Evolutionary conservation across 495 filamentous ascomycete genomes (phyloP).

Genomic region (Ramalina peruviana): DNA sequence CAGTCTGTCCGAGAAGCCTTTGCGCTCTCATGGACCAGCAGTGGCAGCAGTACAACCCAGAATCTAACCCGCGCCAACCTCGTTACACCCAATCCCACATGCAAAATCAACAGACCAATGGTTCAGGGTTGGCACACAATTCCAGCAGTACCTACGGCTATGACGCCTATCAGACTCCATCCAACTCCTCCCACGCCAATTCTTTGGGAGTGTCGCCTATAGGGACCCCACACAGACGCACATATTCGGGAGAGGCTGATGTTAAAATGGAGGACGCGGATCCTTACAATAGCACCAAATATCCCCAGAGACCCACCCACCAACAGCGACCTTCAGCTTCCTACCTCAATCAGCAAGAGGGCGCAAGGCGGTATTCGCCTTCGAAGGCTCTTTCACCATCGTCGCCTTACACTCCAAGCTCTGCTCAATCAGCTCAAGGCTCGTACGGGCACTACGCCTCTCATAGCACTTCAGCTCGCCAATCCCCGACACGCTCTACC

Average conservation of each 20-base stretch:
- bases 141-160: conserved; percentile 49
- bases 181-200: conserved; percentile 38
- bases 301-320: conserved; percentile 54
- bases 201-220: conserved; percentile 50
- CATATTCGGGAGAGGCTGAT: conserved; percentile 61
- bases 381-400: conserved; percentile 69
- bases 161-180: conserved; percentile 52
- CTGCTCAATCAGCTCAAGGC: conserved; percentile 38
- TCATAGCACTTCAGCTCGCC: conserved; percentile 22
- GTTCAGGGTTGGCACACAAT: conserved; percentile 26
- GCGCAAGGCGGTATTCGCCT: conserved; percentile 80
- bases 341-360: conserved; percentile 58
- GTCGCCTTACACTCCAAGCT: conserved; percentile 40
- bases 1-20: background rate
- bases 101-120: conserved; percentile 10
- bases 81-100: conserved; percentile 13
- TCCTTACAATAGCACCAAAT: conserved; percentile 68
- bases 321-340: conserved; percentile 48
- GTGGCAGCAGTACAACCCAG: conserved; percentile 40
- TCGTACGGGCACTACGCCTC: conserved; percentile 33
- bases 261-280: conserved; percentile 88
- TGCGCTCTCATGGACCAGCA: conserved; percentile 32
- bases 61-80: conserved; percentile 10
- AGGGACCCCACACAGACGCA: conserved; percentile 51
- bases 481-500: conserved; percentile 19